These are phyloP conservation scores for Iberis pinnata DNA, from an alignment of 345 rosid species.

Conservation along the genomic window DNA sequence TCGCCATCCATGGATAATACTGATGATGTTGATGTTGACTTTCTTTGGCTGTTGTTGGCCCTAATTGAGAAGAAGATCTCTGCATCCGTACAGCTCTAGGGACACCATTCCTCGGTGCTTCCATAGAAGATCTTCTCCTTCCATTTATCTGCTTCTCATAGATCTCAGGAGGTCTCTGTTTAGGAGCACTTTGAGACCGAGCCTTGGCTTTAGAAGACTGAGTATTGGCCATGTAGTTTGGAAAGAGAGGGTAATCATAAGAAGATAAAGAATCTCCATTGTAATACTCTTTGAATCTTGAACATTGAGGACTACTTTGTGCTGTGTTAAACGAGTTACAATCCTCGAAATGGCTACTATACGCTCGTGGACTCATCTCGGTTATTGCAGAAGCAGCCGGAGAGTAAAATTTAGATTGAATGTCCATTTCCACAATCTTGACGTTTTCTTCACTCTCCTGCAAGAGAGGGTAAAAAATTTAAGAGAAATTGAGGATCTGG, in stretches of 20 bases:
- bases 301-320: slow-evolving; percentile 62
- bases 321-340: slow-evolving; percentile 46
- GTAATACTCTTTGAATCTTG: slow-evolving; percentile 28
- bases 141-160: slow-evolving; percentile 62
- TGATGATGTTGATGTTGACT: slow-evolving; percentile 37
- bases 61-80: slow-evolving; percentile 75
- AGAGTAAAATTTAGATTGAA: slow-evolving; percentile 39
- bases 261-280: slow-evolving; percentile 47
- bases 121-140: slow-evolving; percentile 54
- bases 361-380: slow-evolving; percentile 67
- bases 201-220: slow-evolving; percentile 70
- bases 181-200: slow-evolving; percentile 77
- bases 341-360: slow-evolving; percentile 75
- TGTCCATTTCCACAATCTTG: slow-evolving; percentile 83
- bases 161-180: slow-evolving; percentile 60
- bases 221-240: slow-evolving; percentile 87
- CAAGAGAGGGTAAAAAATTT: background rate
- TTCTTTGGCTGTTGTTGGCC: slow-evolving; percentile 34
- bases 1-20: slow-evolving; percentile 62
- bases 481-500: slow-evolving; percentile 1
- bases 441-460: slow-evolving; percentile 73
- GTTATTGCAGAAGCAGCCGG: slow-evolving; percentile 60
- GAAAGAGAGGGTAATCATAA: slow-evolving; percentile 57
- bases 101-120: slow-evolving; percentile 54
- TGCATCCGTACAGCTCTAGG: slow-evolving; percentile 78